These are phyloP conservation scores for Oidiodendron maius DNA, from an alignment of 495 filamentous ascomycete species.

Conservation along the genomic window DNA sequence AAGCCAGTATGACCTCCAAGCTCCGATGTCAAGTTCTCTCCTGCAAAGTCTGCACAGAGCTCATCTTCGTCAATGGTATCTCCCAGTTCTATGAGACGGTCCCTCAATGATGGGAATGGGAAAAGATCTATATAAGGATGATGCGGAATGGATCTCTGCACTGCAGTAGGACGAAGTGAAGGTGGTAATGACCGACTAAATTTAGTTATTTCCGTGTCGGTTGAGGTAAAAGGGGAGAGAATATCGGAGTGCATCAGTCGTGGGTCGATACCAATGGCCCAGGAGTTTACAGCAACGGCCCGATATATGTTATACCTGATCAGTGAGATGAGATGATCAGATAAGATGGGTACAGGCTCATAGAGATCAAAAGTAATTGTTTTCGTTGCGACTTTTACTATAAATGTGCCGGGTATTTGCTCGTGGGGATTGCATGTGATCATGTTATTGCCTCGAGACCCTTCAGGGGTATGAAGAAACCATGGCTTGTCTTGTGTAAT, in stretches of 20 bases:
- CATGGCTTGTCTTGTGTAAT: too few relatives aligned
- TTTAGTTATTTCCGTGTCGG: slow-evolving; percentile 2
- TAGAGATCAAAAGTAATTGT: not conserved
- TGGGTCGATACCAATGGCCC: slow-evolving; percentile 13
- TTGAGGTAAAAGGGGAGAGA: slow-evolving; percentile 19
- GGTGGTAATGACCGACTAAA: slow-evolving; percentile 14
- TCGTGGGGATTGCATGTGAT: not conserved
- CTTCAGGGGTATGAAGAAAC: not conserved
- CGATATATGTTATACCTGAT: slow-evolving; percentile 22
- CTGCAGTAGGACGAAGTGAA: slow-evolving; percentile 17
- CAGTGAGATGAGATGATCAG: slow-evolving; percentile 24
- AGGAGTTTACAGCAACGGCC: slow-evolving; percentile 19
- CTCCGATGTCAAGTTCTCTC: not conserved
- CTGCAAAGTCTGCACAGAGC: slow-evolving; percentile 24
- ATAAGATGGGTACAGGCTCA: slow-evolving; percentile 8
- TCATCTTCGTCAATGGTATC: slow-evolving; percentile 6
- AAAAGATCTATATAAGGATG: slow-evolving; percentile 31
- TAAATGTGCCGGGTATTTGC: not conserved
- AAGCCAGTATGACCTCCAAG: slow-evolving; percentile 8
- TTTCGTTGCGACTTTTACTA: not conserved
- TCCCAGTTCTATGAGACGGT: slow-evolving; percentile 19
- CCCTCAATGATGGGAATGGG: slow-evolving; percentile 24
- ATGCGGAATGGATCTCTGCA: slow-evolving; percentile 19
- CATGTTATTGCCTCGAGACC: not conserved
- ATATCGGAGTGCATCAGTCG: slow-evolving; percentile 22